Base-by-base conservation (phyloP, 2,329 filamentous ascomycete genomes). In the Colletotrichum endophyticum region DNA sequence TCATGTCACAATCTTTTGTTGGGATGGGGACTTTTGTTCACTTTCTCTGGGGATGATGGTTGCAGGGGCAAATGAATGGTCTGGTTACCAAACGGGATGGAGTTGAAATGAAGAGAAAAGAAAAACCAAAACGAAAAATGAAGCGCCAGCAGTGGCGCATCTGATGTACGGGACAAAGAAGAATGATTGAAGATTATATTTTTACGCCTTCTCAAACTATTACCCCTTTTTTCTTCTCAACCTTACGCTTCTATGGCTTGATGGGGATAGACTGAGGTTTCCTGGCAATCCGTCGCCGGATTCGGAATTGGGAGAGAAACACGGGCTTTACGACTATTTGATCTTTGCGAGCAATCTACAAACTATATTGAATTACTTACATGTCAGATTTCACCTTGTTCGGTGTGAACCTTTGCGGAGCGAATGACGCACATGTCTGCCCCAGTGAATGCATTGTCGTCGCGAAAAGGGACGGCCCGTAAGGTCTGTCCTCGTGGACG, bases 281-380 rank as follows among this genome's bases (percentile, higher is more conserved):
- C 79, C 82, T 81, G 81, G 83, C 83, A 82, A 82, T 86, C 84
- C 82, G 84, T 84, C 84, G 81, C 86, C 84, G 85, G 86, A 86
- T 86, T 80, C 81, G 85, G 86, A 86, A 86, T 79, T 81, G 66
- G 63, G 67, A 66, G 59, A 70, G 66, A 73, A 73, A 78, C 32
- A 73, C 53, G 61, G 39, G 49, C 44, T 64, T 63, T 63, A 34
- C 8, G 39, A 73, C 57, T 32, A 36, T 30, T 32, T 53, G 36
- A 63, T 63, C 36, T 68, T 15, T 59, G 28, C 59, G 25, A 62
- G 25, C 59, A 62, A 62, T 34, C 27, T 62, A 62, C 28, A 59
- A 25, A 34, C 19, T 27, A 19, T 22, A 27, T 32, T 63, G 28
- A 63, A 25, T 19, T 53, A 30, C 9, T 12, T n/a, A 12, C 22